Evolutionary conservation across 257 asterid genomes (phyloP).

Genomic region (Capsicum chinense): DNA sequence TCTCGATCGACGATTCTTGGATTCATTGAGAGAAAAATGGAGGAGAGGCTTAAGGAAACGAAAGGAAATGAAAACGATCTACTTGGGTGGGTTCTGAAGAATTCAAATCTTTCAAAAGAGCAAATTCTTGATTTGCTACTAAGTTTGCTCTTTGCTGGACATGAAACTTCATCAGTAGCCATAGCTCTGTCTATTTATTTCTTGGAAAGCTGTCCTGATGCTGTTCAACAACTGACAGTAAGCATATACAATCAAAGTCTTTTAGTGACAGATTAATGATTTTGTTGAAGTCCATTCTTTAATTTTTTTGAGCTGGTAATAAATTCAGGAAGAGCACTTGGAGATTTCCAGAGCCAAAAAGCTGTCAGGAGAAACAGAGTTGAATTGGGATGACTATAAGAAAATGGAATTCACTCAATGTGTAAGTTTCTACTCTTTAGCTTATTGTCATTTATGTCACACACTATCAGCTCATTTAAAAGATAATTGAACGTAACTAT

Average conservation of each 20-base stretch:
- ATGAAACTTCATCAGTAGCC: slow-evolving; percentile 88
- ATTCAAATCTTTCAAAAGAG: slow-evolving; percentile 77
- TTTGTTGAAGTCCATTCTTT: not conserved
- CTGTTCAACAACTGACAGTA: slow-evolving; percentile 63
- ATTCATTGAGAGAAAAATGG: slow-evolving; percentile 76
- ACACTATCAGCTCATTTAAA: not conserved
- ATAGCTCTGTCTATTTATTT: slow-evolving; percentile 80
- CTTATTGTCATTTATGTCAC: not conserved
- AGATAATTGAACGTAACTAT: not conserved
- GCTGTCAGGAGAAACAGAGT: slow-evolving; percentile 49
- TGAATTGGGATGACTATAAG: slow-evolving; percentile 91
- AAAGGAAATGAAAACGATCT: slow-evolving; percentile 60
- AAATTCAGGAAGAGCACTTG: slow-evolving; percentile 67
- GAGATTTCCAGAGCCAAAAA: slow-evolving; percentile 52
- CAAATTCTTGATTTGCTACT: slow-evolving; percentile 79
- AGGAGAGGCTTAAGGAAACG: slow-evolving; percentile 54
- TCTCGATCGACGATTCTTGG: slow-evolving; percentile 80
- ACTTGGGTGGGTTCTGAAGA: slow-evolving; percentile 82
- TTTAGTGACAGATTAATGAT: not conserved
- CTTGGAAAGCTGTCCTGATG: slow-evolving; percentile 68
- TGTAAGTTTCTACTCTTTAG: slow-evolving; percentile 48
- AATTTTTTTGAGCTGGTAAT: not conserved
- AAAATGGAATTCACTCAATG: slow-evolving; percentile 95
- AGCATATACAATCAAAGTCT: not conserved
- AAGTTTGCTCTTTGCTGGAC: slow-evolving; percentile 88